Conservation (phyloP, 192 early-diverging fungal species). For the Podila minutissima region DNA sequence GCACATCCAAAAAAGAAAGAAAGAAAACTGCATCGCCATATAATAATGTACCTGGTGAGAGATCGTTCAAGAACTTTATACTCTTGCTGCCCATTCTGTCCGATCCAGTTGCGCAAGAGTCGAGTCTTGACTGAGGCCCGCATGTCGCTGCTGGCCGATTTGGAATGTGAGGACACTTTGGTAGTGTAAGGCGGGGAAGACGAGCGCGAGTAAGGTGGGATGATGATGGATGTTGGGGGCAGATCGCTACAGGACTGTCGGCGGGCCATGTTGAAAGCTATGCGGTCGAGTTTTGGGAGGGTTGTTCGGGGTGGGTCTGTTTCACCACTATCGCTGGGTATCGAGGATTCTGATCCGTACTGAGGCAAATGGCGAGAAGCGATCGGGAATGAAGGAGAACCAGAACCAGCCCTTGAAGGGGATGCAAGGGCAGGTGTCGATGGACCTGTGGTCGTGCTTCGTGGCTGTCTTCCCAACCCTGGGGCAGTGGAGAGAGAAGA, state of each 20-base stretch:
- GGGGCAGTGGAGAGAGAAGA: background rate
- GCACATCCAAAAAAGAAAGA: background rate
- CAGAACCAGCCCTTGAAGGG: slow-evolving; percentile 5
- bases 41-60: slow-evolving; percentile 27
- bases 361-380: slow-evolving; percentile 16
- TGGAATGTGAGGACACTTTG: slow-evolving; percentile 38
- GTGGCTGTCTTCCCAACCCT: background rate
- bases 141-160: slow-evolving; percentile 46
- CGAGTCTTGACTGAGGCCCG: slow-evolving; percentile 45
- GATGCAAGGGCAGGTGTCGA: background rate
- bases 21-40: background rate
- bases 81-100: slow-evolving; percentile 45
- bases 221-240: slow-evolving; percentile 42
- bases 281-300: slow-evolving; percentile 10
- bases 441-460: background rate
- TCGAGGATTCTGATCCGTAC: background rate
- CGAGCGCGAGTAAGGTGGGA: slow-evolving; percentile 42
- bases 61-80: slow-evolving; percentile 48
- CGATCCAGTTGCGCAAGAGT: slow-evolving; percentile 49
- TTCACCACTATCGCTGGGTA: background rate
- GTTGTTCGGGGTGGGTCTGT: background rate
- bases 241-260: slow-evolving; percentile 49
- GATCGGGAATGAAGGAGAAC: slow-evolving; percentile 15
- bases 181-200: slow-evolving; percentile 35
- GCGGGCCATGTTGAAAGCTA: slow-evolving; percentile 24